These are phyloP conservation scores for Fusarium tricinctum DNA, from an alignment of 2,329 filamentous ascomycete species.

Conservation along the genomic window DNA sequence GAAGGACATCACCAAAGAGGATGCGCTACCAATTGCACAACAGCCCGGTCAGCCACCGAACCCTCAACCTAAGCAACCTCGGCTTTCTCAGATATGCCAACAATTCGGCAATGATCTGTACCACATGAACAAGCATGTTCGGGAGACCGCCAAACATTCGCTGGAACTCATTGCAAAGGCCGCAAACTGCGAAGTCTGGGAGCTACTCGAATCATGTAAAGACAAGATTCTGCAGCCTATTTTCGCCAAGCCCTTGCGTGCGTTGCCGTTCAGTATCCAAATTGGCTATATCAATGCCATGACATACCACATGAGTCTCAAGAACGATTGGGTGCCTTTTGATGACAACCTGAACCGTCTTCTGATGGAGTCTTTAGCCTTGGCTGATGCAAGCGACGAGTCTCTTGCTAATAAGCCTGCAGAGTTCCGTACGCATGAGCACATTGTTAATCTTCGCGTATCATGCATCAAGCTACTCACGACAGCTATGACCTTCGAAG, in stretches of 20 bases:
- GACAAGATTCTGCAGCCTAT: constrained; percentile 91
- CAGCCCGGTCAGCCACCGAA: constrained; percentile 57
- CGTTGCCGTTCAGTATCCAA: constrained; percentile 92
- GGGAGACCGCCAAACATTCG: constrained; percentile 85
- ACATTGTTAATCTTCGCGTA: constrained; percentile 91
- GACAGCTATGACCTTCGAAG: constrained; percentile 92
- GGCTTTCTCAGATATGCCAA: constrained; percentile 82
- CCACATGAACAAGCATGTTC: constrained; percentile 96
- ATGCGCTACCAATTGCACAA: constrained; percentile 61
- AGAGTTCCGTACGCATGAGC: constrained; percentile 95
- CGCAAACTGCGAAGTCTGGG: constrained; percentile 83
- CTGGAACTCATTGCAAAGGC: constrained; percentile 86
- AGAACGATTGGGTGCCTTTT: constrained; percentile 89
- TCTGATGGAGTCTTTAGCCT: constrained; percentile 90
- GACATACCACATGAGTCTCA: constrained; percentile 92
- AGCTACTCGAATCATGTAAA: constrained; percentile 90
- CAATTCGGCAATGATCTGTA: constrained; percentile 89
- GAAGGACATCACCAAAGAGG: constrained; percentile 83
- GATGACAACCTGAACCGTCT: constrained; percentile 92
- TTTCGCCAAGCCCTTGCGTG: constrained; percentile 93
- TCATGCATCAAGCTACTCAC: constrained; percentile 94
- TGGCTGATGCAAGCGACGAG: constrained; percentile 96
- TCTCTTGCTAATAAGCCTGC: constrained; percentile 91
- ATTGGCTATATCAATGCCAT: constrained; percentile 99
- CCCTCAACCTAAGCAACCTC: constrained; percentile 65